Base-by-base conservation (phyloP, 257 asterid genomes). In the Penstemon davidsonii region DNA sequence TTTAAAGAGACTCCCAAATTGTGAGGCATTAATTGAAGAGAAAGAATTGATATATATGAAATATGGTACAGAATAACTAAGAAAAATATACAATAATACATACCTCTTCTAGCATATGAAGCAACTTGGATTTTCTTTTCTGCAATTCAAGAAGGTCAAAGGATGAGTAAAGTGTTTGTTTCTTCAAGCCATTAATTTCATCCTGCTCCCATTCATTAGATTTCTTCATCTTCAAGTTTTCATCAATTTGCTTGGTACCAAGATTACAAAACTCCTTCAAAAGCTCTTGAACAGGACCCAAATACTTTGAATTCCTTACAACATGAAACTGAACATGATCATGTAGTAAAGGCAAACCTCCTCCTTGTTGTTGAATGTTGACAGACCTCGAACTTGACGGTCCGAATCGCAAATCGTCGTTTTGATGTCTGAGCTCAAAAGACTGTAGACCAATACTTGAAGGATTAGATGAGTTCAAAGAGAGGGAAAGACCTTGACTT, bases 31-130 rank as follows among this genome's bases (percentile, higher is more conserved):
- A 65, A 80, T 78, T 73, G 76, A 69, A 64, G 77, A 73, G 73
- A 62, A 40, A 40, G 52, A 42, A 7, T 25, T 18, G 41, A 19
- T 15, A 5, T 15, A 19, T 15, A 5, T 15, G 2, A 13, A 37
- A 0, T 46, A 55, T 3, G 4, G 12, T 1, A 1, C 0, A 6
- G 10, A 18, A 43, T 60, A 66, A 9, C 5, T 11, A 9, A 7
- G 33, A 37, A 8, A 72, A 62, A 62, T 4, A 49, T 2, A 12
- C 57, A 13, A 3, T 57, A 18, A 19, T 4, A 18, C 18, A 5
- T 61, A 89, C 98, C 95, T 89, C 96, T 67, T 89, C 95, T 3
- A 92, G 84, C 95, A 92, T 88, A 46, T 86, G 98, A 43, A 92
- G 83, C 41, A 92, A 77, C 81, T 85, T 89, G 55, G 84, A 39